Percentiles rank a stretch among this genome's conserved stretches.
Evolutionary conservation across 2,329 filamentous ascomycete species (phyloP).

Genomic region (Ramularia endophylla): DNA sequence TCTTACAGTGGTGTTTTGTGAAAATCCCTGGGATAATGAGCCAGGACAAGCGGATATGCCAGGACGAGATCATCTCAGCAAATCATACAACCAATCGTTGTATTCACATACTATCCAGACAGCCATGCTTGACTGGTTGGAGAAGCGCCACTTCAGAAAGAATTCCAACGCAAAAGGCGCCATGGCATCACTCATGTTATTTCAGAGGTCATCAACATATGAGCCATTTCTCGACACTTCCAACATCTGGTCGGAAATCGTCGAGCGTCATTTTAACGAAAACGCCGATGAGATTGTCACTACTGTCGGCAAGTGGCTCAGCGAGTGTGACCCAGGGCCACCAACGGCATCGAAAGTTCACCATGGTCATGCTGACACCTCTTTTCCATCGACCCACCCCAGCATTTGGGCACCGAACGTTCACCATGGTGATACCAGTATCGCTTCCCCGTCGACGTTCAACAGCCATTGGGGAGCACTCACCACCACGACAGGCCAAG

Average conservation of each 20-base stretch:
- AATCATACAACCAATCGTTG: conserved; percentile 26
- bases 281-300: conserved; percentile 7
- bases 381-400: no score
- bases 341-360: no score
- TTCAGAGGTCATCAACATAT: no score
- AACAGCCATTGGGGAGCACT: no score
- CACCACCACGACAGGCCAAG: no score
- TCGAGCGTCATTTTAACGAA: conserved; percentile 10
- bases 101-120: conserved; percentile 26
- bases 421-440: no score
- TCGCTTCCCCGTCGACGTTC: no score
- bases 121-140: conserved; percentile 33
- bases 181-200: no score
- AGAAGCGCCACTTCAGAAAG: no score
- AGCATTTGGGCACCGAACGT: no score
- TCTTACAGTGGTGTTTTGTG: conserved; percentile 54
- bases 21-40: conserved; percentile 52
- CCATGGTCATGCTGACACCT: no score
- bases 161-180: not conserved
- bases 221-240: not conserved
- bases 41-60: conserved; percentile 38
- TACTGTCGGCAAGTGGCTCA: conserved; percentile 7
- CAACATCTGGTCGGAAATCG: conserved; percentile 12
- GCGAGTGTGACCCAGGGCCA: no score
- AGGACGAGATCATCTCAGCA: conserved; percentile 9